Evolutionary conservation across 768 basidiomycete genomes (phyloP).

Genomic region (Suillus placidus): DNA sequence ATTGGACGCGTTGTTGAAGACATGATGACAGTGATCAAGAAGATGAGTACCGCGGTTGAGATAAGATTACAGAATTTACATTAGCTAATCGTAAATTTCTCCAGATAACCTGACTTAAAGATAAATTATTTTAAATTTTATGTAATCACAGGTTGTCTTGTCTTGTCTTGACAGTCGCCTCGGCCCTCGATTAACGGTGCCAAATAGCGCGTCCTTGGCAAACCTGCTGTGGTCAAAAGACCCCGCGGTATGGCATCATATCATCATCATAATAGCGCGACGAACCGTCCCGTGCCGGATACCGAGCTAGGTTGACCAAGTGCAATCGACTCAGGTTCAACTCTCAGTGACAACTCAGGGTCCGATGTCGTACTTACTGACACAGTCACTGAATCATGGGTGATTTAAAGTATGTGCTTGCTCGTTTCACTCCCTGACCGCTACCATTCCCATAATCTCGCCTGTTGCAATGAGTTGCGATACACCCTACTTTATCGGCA

Average conservation of each 20-base stretch:
- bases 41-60: too few species aligned
- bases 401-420: neutral
- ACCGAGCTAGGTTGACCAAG: neutral
- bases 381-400: neutral
- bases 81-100: too few species aligned
- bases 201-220: neutral
- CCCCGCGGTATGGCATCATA: neutral
- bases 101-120: too few species aligned
- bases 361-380: slow-evolving; percentile 11
- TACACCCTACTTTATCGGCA: slow-evolving; percentile 62
- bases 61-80: too few species aligned
- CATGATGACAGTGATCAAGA: slow-evolving; percentile 30
- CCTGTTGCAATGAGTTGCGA: slow-evolving; percentile 37
- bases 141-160: too few species aligned
- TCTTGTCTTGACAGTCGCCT: too few species aligned
- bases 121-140: too few species aligned
- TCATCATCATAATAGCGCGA: neutral
- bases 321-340: neutral
- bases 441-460: slow-evolving; percentile 4
- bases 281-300: neutral
- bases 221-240: neutral
- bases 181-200: too few species aligned
- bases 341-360: neutral
- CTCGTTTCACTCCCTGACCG: slow-evolving; percentile 8
- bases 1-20: slow-evolving; percentile 70